Percentiles rank a stretch among this genome's conserved stretches.
Conservation (phyloP, 2,329 filamentous ascomycete genomes). For the Xylaria sp. region DNA sequence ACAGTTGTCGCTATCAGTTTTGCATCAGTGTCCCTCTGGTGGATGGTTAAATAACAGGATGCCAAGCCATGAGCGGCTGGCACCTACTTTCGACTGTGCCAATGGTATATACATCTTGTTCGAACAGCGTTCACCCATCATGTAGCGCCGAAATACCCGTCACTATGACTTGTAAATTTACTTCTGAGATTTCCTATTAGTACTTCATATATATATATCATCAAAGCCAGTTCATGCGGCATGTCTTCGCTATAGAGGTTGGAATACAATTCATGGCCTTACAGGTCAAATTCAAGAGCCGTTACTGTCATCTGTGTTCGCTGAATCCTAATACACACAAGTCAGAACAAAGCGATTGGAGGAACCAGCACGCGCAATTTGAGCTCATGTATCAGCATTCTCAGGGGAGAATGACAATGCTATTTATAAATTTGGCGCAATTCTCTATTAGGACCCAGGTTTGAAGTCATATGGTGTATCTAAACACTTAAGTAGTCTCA, state of each 20-base stretch:
- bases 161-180: neutral
- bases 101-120: neutral
- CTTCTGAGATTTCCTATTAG: neutral
- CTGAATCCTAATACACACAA: no score
- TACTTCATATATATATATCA: neutral
- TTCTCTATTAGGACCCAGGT: neutral
- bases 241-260: slow-evolving; percentile 11
- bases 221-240: neutral
- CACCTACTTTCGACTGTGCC: neutral
- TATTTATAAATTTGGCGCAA: no score
- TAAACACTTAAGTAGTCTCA: neutral
- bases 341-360: no score
- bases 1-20: slow-evolving; percentile 32
- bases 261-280: no score
- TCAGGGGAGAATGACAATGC: no score
- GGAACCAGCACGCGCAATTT: no score
- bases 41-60: slow-evolving; percentile 29
- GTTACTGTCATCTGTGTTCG: no score
- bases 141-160: neutral
- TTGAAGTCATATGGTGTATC: neutral
- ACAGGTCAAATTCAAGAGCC: no score
- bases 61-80: neutral
- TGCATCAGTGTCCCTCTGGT: slow-evolving; percentile 29
- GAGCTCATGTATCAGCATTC: no score
- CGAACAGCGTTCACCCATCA: neutral